These are phyloP conservation scores for Trifolium fragiferum DNA, from an alignment of 306 rosid genomes.

Conservation along the genomic window DNA sequence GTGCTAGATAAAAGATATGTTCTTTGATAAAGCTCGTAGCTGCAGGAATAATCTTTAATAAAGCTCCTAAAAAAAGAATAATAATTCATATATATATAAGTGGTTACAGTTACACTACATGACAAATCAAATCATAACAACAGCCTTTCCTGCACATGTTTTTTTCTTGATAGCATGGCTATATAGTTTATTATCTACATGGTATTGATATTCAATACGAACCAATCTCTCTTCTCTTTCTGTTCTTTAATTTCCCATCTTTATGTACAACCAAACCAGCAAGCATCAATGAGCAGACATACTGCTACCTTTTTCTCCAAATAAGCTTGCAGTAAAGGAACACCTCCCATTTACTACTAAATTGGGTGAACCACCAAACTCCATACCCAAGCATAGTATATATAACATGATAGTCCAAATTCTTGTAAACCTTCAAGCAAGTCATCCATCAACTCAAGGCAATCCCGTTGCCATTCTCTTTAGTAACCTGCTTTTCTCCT, in stretches of 20 bases:
- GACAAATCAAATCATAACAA: slow-evolving; percentile 22
- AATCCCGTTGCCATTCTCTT: slow-evolving; percentile 67
- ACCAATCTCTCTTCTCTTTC: slow-evolving; percentile 11
- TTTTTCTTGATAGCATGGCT: slow-evolving; percentile 14
- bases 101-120: neutral
- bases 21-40: neutral
- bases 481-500: slow-evolving; percentile 62
- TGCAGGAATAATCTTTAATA: slow-evolving; percentile 4
- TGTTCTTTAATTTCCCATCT: slow-evolving; percentile 33
- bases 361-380: slow-evolving; percentile 30
- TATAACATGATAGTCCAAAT: slow-evolving; percentile 36
- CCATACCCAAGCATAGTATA: slow-evolving; percentile 30
- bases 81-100: neutral
- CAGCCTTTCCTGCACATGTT: neutral
- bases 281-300: slow-evolving; percentile 18
- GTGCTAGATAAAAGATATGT: neutral
- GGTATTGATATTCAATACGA: slow-evolving; percentile 25
- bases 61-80: slow-evolving; percentile 4
- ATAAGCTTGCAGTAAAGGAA: slow-evolving; percentile 27
- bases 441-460: slow-evolving; percentile 47
- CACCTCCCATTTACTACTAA: slow-evolving; percentile 11
- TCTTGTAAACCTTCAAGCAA: slow-evolving; percentile 25
- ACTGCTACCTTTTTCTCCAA: slow-evolving; percentile 28
- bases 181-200: slow-evolving; percentile 34
- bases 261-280: slow-evolving; percentile 41